These are phyloP conservation scores for Candida parachauliodes DNA, from an alignment of 805 yeast species.

Conservation along the genomic window DNA sequence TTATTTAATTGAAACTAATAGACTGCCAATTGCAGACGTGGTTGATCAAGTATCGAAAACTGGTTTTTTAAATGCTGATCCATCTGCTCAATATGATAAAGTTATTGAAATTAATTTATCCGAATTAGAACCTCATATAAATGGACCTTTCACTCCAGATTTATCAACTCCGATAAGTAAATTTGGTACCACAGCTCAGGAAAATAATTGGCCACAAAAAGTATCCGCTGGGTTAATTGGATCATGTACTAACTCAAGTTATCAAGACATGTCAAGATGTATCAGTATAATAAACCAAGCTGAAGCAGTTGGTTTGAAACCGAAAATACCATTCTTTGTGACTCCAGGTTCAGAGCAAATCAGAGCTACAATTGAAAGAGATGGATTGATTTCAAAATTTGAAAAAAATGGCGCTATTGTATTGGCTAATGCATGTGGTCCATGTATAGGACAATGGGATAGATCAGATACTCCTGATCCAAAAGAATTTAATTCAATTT, in stretches of 20 bases:
- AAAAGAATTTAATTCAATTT: conserved; percentile 77
- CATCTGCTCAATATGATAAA: conserved; percentile 86
- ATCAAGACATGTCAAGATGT: conserved; percentile 97
- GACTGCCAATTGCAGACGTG: conserved; percentile 77
- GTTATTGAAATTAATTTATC: conserved; percentile 85
- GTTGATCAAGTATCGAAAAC: conserved; percentile 62
- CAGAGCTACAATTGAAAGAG: conserved; percentile 94
- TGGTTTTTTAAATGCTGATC: conserved; percentile 76
- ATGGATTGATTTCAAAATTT: conserved; percentile 80
- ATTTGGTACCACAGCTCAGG: conserved; percentile 66
- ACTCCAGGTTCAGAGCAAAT: conserved; percentile 99
- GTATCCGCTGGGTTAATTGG: conserved; percentile 95
- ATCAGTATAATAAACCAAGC: conserved; percentile 90
- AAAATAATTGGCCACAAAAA: conserved; percentile 79
- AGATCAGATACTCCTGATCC: conserved; percentile 71
- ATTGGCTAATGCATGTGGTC: conserved; percentile 98
- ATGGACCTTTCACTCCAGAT: conserved; percentile 99
- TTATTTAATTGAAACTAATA: conserved; percentile 78
- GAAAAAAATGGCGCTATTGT: conserved; percentile 87
- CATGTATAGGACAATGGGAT: conserved; percentile 99
- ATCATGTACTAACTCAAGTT: conserved; percentile 97
- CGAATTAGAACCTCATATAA: conserved; percentile 88
- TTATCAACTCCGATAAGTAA: conserved; percentile 87
- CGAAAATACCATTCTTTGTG: conserved; percentile 88
- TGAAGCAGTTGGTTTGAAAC: conserved; percentile 76